These are phyloP conservation scores for Cryptococcus amylolentus DNA, from an alignment of 1,284 basidiomycete genomes.

Conservation along the genomic window DNA sequence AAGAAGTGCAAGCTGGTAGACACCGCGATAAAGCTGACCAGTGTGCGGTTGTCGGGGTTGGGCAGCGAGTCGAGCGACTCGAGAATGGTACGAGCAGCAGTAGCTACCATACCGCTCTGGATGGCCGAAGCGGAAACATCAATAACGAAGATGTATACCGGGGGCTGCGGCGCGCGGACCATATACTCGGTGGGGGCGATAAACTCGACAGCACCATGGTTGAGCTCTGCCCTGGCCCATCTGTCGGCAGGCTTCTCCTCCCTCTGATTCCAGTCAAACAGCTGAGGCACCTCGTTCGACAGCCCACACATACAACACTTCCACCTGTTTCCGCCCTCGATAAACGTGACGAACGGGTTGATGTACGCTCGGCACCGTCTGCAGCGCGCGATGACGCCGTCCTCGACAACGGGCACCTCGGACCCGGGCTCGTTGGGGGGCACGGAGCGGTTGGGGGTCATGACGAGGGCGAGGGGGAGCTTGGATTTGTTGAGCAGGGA, in stretches of 20 bases:
- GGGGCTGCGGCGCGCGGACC: slow-evolving; percentile 94
- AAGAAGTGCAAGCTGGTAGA: slow-evolving; percentile 96
- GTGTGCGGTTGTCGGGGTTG: slow-evolving; percentile 88
- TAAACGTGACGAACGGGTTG: slow-evolving; percentile 97
- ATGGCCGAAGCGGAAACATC: slow-evolving; percentile 92
- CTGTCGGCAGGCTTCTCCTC: slow-evolving; percentile 92
- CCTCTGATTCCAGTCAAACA: slow-evolving; percentile 97
- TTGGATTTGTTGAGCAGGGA: slow-evolving; percentile 89
- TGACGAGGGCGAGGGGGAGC: slow-evolving; percentile 82
- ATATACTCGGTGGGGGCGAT: slow-evolving; percentile 99
- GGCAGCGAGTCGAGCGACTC: slow-evolving; percentile 94
- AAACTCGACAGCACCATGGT: slow-evolving; percentile 90
- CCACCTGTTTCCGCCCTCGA: slow-evolving; percentile 98
- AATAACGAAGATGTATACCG: slow-evolving; percentile 94
- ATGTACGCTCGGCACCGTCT: slow-evolving; percentile 97
- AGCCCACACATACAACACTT: slow-evolving; percentile 99
- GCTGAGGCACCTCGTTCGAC: slow-evolving; percentile 96
- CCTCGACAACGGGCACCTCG: slow-evolving; percentile 80
- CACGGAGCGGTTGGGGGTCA: slow-evolving; percentile 87
- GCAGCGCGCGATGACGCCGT: slow-evolving; percentile 96
- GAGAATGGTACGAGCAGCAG: slow-evolving; percentile 89
- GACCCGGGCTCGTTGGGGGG: slow-evolving; percentile 55
- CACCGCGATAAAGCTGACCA: slow-evolving; percentile 88
- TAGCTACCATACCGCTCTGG: slow-evolving; percentile 95
- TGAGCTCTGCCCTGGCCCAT: slow-evolving; percentile 90